Base-by-base conservation (phyloP, 805 yeast genomes). In the Hanseniaspora singularis region DNA sequence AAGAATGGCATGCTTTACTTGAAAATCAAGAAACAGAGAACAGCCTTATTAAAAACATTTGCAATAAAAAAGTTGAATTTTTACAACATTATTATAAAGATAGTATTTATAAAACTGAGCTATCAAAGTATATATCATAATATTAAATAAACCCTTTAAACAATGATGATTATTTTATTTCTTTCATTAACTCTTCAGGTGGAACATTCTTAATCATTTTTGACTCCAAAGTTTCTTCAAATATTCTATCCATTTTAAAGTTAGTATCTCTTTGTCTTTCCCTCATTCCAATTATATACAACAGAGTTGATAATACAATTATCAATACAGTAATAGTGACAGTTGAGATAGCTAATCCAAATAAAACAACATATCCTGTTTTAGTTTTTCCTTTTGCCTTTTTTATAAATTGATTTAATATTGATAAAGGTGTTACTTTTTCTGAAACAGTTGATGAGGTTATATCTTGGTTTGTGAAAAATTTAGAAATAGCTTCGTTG, bases 321-420 rank as follows among this genome's bases (percentile, higher is more conserved):
- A 70, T 81, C 46, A 64, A 54, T 16, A 59, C 60, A 39, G 64
- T 57, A 33, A 69, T 58, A 1, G 73, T 68, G 16, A 68, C 84
- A 27, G 82, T 53, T 0, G 89, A 76, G 46, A 79, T 65, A 0
- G 87, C 92, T 34, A 79, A 67, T 0, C 82, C 76, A 37, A 81
- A 72, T 24, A 83, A 70, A 3, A 79, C 86, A 24, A 81, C 78
- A 54, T 71, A 79, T 0, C 92, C 88, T 18, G 74, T 61, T 26
- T 60, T 63, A 50, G 61, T 59, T 51, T 62, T 58, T 24, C 1
- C 61, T 10, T 7, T 51, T 3, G 3, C 51, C 20, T 7, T 12
- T 15, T 12, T 54, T 37, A 24, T 53, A 22, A 33, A 46, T 41
- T n/a, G 38, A 42, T 23, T 61, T 47, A 7, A 53, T 7, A 10